phyloP scores from a whole-genome alignment of 2,329 filamentous ascomycete species.

The Penicillium griseofulvum region DNA sequence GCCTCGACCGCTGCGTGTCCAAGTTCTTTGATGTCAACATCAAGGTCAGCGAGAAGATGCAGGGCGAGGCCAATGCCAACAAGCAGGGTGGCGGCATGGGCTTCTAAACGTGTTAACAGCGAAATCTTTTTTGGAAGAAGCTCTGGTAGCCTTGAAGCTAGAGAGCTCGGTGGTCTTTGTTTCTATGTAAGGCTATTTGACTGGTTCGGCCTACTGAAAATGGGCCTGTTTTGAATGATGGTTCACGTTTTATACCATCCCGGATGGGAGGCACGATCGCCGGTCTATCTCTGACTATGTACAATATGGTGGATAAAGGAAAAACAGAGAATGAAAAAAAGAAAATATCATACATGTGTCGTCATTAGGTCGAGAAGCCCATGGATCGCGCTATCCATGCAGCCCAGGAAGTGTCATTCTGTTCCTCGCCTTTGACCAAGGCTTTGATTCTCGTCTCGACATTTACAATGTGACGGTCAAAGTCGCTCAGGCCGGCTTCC shows the following conservation, averaged over 20 bases:
- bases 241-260: conserved; percentile 22
- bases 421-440: conserved; percentile 62
- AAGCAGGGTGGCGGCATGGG: conserved; percentile 58
- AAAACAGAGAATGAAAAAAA: conserved; percentile 19
- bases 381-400: conserved; percentile 50
- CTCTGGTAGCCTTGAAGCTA: conserved; percentile 1
- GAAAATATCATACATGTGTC: conserved; percentile 18
- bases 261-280: conserved; percentile 18
- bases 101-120: conserved; percentile 37
- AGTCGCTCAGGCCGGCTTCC: conserved; percentile 75
- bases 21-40: conserved; percentile 99
- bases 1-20: conserved; percentile 91
- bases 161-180: not conserved
- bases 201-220: conserved; percentile 6
- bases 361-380: conserved; percentile 22
- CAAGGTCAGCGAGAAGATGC: conserved; percentile 96
- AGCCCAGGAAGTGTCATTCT: conserved; percentile 61
- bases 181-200: conserved; percentile 10
- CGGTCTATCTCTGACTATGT: conserved; percentile 23
- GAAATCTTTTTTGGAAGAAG: not conserved
- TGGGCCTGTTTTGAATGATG: conserved; percentile 13
- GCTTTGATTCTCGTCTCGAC: conserved; percentile 64
- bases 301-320: conserved; percentile 26
- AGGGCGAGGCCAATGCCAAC: conserved; percentile 69
- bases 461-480: conserved; percentile 73